phyloP scores from a whole-genome alignment of 768 basidiomycete genomes.

The Auricularia cornea region DNA sequence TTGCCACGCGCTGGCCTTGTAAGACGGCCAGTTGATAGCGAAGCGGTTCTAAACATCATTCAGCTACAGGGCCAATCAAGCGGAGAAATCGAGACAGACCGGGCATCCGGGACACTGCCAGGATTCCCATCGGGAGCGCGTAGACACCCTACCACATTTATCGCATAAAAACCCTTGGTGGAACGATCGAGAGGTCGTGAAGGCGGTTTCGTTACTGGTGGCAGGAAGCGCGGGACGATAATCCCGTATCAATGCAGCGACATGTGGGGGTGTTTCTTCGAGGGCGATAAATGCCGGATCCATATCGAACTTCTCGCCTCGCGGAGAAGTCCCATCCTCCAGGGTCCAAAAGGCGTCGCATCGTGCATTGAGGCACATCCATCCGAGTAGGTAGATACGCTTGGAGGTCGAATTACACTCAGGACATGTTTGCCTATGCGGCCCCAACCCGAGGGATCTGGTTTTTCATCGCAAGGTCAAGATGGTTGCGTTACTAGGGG shows the following conservation, averaged over 20 bases:
- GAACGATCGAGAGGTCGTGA: neutral
- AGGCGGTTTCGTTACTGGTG: neutral
- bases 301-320: neutral
- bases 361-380: slow-evolving; percentile 45
- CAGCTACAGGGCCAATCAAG: neutral
- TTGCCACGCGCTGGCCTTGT: neutral
- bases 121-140: neutral
- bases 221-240: neutral
- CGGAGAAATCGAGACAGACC: neutral
- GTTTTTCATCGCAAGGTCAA: neutral
- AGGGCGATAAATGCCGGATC: neutral
- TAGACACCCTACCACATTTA: neutral
- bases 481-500: too few species aligned
- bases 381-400: slow-evolving; percentile 43
- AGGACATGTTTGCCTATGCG: slow-evolving; percentile 27
- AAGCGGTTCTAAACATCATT: neutral
- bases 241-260: neutral
- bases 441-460: neutral
- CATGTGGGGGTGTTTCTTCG: neutral
- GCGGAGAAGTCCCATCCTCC: neutral
- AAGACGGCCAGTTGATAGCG: neutral
- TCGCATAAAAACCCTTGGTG: neutral
- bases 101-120: neutral
- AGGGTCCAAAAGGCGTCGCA: neutral
- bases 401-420: slow-evolving; percentile 41